Base-by-base conservation (phyloP, 495 filamentous ascomycete species). In the Hypoxylon rickii region DNA sequence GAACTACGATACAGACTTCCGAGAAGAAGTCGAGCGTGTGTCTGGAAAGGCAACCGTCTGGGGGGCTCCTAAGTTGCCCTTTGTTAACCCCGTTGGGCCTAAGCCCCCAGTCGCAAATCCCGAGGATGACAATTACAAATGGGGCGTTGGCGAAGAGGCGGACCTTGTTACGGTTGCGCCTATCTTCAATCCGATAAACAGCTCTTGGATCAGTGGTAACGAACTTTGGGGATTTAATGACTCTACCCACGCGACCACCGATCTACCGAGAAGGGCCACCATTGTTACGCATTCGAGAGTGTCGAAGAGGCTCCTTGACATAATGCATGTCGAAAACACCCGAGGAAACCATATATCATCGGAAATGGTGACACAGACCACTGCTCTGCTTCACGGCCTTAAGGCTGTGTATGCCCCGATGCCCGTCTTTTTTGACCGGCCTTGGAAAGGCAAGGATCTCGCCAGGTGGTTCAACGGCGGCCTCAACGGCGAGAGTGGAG, bases 141-240 rank as follows among this genome's bases (percentile, higher is more conserved):
- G 87, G 88, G 89, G 89, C 18, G 81, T 89, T 12, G 85, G 80
- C 43, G 88, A 90, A 70, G 85, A 89, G 44, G 89, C 89, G 16
- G 89, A 92, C 64, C 72, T 87, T 51, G 88, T 91, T 55, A 84
- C 84, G 2, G 74, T 89, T 26, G 76, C 83, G 0, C 88, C 89
- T 4, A 85, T 89, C 18, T 87, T 88, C 71, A 82, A 89, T 61
- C 81, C 83, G 2, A 74, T 79, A 44, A 76, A 80, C 58, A 87
- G 85, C 20, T 65, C 67, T n/a, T 89, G 86, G 84, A 74, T 82
- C 17, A 79, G 83, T 52, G 76, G 74, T 24, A 74, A 87, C 61
- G 74, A 81, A 41, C 72, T 89, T 43, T 87, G 79, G 74, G 83
- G 82, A 41, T 88, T 81, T 64, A 73, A 79, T 41, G 77, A 77